A percentile compares a stretch with the other conserved stretches of the same genome.
Evolutionary conservation across 805 yeast species (phyloP).

Genomic region (Clavispora phyllophila): DNA sequence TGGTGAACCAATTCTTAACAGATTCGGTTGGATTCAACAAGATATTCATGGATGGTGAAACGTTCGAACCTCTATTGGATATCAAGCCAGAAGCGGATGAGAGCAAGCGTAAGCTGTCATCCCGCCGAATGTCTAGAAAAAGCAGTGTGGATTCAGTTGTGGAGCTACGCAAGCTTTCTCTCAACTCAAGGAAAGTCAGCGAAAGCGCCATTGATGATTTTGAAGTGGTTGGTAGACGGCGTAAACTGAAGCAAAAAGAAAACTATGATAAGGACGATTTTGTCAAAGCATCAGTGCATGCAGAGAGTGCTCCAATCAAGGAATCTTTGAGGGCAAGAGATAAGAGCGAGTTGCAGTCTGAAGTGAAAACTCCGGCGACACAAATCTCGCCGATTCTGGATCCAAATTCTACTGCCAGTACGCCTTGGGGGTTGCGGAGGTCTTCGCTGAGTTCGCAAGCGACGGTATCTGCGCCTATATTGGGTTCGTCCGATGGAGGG

Average conservation of each 20-base stretch:
- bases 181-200: constrained; percentile 9
- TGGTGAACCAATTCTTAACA: constrained; percentile 19
- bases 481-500: constrained; percentile 10
- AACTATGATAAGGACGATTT: neutral
- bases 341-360: neutral
- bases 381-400: neutral
- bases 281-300: neutral
- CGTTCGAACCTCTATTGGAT: constrained; percentile 36
- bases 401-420: neutral
- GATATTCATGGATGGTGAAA: constrained; percentile 27
- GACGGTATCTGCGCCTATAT: constrained; percentile 4
- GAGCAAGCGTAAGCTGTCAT: constrained; percentile 18
- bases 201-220: constrained; percentile 18
- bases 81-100: constrained; percentile 19
- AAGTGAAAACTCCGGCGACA: neutral
- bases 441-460: neutral
- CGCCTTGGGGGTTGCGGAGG: constrained; percentile 6
- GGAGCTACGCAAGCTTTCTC: constrained; percentile 22
- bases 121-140: constrained; percentile 21
- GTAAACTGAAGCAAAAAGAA: constrained; percentile 2
- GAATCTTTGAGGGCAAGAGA: neutral
- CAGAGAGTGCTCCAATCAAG: neutral
- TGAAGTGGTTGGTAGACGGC: constrained; percentile 2
- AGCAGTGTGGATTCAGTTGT: constrained; percentile 16
- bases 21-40: constrained; percentile 22